phyloP scores from a whole-genome alignment of 139 green algal genomes.

The Chlamydomonas schloesseri region DNA sequence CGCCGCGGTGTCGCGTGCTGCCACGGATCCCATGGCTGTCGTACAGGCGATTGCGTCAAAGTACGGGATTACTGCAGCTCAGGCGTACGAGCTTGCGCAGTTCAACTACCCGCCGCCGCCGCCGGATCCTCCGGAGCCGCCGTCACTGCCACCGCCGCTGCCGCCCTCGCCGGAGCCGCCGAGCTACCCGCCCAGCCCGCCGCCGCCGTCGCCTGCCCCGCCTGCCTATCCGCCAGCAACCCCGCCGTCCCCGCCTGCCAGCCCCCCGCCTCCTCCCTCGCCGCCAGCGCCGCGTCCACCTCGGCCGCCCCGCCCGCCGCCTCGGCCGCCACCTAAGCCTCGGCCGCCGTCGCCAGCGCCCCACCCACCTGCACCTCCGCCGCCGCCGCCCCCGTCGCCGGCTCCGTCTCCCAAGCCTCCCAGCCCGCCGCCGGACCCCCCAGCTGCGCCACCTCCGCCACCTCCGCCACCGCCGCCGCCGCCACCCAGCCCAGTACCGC shows the following conservation, averaged over 20 bases:
- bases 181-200: background rate
- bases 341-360: background rate
- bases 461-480: background rate
- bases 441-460: background rate
- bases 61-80: background rate
- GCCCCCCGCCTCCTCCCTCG: background rate
- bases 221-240: background rate
- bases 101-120: slow-evolving; percentile 17
- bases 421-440: background rate
- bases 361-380: background rate
- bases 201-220: background rate
- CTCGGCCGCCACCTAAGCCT: background rate
- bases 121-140: background rate
- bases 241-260: background rate
- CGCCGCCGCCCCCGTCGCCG: background rate
- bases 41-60: background rate
- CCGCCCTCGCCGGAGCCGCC: background rate
- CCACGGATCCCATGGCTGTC: background rate
- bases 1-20: background rate
- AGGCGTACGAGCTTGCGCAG: background rate
- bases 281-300: background rate
- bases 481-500: background rate
- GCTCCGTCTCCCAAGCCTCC: background rate
- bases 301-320: background rate
- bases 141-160: background rate